A percentile compares a stretch with the other conserved stretches of the same genome.
These are phyloP conservation scores for Clonostachys sp. DNA, from an alignment of 2,329 filamentous ascomycete species.

Conservation along the genomic window DNA sequence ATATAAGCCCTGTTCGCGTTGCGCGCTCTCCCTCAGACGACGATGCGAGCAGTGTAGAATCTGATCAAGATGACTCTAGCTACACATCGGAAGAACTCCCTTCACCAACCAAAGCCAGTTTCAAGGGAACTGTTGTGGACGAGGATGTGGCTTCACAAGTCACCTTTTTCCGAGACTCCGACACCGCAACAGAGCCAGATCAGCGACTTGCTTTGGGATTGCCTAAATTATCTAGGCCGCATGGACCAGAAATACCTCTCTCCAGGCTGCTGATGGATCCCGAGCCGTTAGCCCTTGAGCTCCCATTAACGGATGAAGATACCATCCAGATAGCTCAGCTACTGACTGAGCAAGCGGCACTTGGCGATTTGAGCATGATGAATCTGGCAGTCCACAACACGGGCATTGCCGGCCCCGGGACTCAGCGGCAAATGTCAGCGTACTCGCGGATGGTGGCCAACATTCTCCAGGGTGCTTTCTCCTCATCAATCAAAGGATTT, in stretches of 20 bases:
- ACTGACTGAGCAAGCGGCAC: conserved; percentile 65
- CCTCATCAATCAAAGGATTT: background rate
- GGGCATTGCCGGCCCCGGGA: conserved; percentile 16
- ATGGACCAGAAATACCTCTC: conserved; percentile 43
- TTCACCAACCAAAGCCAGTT: conserved; percentile 44
- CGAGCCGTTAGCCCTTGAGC: conserved; percentile 43
- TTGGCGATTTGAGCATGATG: conserved; percentile 35
- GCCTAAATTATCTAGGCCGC: conserved; percentile 40
- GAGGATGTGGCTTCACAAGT: conserved; percentile 50
- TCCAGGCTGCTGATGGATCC: conserved; percentile 54
- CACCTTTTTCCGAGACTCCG: conserved; percentile 44
- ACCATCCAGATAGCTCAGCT: conserved; percentile 65
- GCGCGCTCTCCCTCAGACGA: conserved; percentile 33
- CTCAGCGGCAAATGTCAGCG: conserved; percentile 32
- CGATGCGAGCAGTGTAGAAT: conserved; percentile 45
- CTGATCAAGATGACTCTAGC: conserved; percentile 52
- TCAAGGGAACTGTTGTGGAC: conserved; percentile 34
- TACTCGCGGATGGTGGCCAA: conserved; percentile 42
- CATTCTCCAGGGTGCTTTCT: conserved; percentile 26
- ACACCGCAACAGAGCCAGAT: conserved; percentile 38
- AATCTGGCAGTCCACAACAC: conserved; percentile 11
- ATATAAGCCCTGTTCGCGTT: conserved; percentile 28
- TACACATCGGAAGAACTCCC: conserved; percentile 42
- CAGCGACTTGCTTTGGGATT: conserved; percentile 44
- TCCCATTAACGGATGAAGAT: conserved; percentile 50